Base-by-base conservation (phyloP, 2,329 filamentous ascomycete genomes). In the Ophiostoma triangulosporum region DNA sequence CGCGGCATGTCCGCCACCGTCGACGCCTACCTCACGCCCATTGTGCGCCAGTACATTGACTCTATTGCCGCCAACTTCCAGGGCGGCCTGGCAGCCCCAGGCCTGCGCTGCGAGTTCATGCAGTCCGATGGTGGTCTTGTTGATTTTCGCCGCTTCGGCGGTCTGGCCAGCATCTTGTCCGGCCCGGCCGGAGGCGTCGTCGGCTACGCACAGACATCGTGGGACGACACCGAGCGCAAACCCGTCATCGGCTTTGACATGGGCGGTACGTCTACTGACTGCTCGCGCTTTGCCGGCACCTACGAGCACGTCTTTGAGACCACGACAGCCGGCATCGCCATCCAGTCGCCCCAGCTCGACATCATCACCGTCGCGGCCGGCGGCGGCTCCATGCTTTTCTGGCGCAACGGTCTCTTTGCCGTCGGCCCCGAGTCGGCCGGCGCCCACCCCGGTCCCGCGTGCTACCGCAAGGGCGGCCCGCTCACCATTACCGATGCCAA, bases 331-430 rank as follows among this genome's bases (percentile, higher is more conserved):
- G 90, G 89, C 15, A 86, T 95, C 1, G 89, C 88, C 0, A 91
- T 95, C 20, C 88, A 95, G 61, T 89, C 86, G 0, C 89, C 90
- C 0, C 88, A 95, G 63, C 76, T 95, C 0, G 88, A 95, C 63
- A 95, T 95, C 69, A 95, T 94, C 66, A 96, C 90, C 0, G 90
- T 96, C 1, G 89, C 89, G 5, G 89, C 90, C 3, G 1, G 75
- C 82, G 27, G 73, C 95, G 4, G 91, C 8, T 57, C 57, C 7
- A 72, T 80, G 15, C 69, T 89, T 0, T 83, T 81, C 63, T 84
- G 77, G 72, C 75, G 91, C 68, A 95, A 95, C 58, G 88, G 89
- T 1, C 72, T 95, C 0, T 95, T 95, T 58, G 84, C 89, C 0
- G 89, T 96, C 17, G 75, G 81, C 0, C 94, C 91, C 61, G 89